Evolutionary conservation across 2,329 filamentous ascomycete genomes (phyloP), one percentile per base, ranked within the genome.

Genomic region (Atkinsonella hypoxylon): DNA sequence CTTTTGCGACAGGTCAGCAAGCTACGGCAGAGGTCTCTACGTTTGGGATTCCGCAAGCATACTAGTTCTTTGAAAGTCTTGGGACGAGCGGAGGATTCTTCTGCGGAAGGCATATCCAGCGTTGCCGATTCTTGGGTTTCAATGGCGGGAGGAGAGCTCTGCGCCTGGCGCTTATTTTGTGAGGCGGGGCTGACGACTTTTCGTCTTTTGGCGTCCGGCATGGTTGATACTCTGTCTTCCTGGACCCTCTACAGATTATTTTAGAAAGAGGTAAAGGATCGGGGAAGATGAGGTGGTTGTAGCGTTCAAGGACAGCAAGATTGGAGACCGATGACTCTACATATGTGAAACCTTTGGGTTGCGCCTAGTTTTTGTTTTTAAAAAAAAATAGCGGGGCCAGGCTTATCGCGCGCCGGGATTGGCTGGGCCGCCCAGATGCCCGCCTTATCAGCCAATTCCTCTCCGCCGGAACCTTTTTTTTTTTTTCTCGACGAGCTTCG

Each of bases 21-120:
- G 18, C 11, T 22, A 18, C 18, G 9, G 40, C 2, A 11, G 18
- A 22, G 12, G 12, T 20, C n/a, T n/a, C 3, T 20, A 12, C n/a
- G 9, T 12, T 12, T 22, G 17, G 6, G 39, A 17, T 26, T 26
- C 26, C 8, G 26, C 26, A 20, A 12, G 36, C 68, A 31, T 64
- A 78, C 76, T 43, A 87, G 65, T 34, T 87, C 83, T 50, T 77
- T 79, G 61, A 88, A 88, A 0, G 80, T 81, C 68, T 83, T 84
- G 42, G 62, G 62, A 43, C 56, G 52, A n/a, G 67, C 62, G 30
- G 58, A 50, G 2, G 60, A 53, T 42, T 66, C 67, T 44, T 66
- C 64, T 9, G 60, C 57, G 1, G 63, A 61, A 30, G 63, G 57
- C 15, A 53, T 60, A 41, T 70, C 66, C 40, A 66, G 36, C 39